phyloP scores from a whole-genome alignment of 257 asterid species.

The Cynanchum wilfordii region DNA sequence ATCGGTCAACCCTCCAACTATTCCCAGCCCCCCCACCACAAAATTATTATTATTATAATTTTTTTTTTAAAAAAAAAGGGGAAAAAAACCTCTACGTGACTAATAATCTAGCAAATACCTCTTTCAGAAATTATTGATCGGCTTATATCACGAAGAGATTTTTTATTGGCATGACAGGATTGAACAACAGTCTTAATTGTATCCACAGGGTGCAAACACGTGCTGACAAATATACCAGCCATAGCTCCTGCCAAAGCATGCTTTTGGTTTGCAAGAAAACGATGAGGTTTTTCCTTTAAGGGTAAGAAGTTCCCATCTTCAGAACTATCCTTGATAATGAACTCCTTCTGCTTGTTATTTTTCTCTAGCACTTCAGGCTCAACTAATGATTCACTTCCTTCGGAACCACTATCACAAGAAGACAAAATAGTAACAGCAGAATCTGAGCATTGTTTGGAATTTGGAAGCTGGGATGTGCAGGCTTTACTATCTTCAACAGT shows the following conservation, averaged over 20 bases:
- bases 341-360: slow-evolving; percentile 17
- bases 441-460: slow-evolving; percentile 22
- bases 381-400: slow-evolving; percentile 19
- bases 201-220: slow-evolving; percentile 87
- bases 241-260: slow-evolving; percentile 98
- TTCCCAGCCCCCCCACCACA: too few species aligned
- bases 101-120: slow-evolving; percentile 35
- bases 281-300: slow-evolving; percentile 33
- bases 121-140: slow-evolving; percentile 75
- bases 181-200: slow-evolving; percentile 90
- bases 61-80: background rate
- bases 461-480: slow-evolving; percentile 19
- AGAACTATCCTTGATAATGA: slow-evolving; percentile 21
- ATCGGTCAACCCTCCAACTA: background rate
- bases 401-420: slow-evolving; percentile 22
- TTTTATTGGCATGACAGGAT: slow-evolving; percentile 60
- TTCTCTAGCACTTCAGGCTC: slow-evolving; percentile 17
- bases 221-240: slow-evolving; percentile 91
- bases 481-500: slow-evolving; percentile 21
- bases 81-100: background rate
- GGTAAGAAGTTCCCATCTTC: slow-evolving; percentile 26
- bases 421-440: slow-evolving; percentile 21
- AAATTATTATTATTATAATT: too few species aligned
- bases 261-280: slow-evolving; percentile 57
- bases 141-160: slow-evolving; percentile 52